phyloP scores from a whole-genome alignment of 176 grass and related monocot genomes.

The Lolium multiflorum region DNA sequence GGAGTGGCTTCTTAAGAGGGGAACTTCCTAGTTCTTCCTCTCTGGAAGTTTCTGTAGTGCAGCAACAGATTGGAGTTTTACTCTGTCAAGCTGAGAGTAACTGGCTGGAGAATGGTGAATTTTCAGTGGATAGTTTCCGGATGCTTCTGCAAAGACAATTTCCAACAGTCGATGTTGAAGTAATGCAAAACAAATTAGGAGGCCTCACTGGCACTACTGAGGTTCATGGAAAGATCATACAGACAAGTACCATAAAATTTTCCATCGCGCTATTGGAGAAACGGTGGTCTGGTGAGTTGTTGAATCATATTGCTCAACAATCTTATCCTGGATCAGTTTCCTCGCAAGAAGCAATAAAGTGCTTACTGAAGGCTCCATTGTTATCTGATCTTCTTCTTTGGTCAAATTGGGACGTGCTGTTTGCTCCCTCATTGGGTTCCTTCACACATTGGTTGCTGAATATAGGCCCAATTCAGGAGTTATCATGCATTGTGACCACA shows the following conservation, averaged over 20 bases:
- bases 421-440: slow-evolving; percentile 76
- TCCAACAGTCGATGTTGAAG: slow-evolving; percentile 55
- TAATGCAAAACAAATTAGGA: slow-evolving; percentile 40
- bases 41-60: slow-evolving; percentile 46
- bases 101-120: slow-evolving; percentile 36
- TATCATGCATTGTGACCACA: slow-evolving; percentile 73
- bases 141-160: slow-evolving; percentile 66
- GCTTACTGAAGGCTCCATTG: slow-evolving; percentile 72
- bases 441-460: slow-evolving; percentile 77
- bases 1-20: slow-evolving; percentile 44
- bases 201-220: slow-evolving; percentile 2
- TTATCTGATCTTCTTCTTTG: slow-evolving; percentile 76
- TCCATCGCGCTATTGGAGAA: slow-evolving; percentile 60
- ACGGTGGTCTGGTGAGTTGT: slow-evolving; percentile 27
- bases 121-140: slow-evolving; percentile 44
- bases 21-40: slow-evolving; percentile 41
- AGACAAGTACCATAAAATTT: slow-evolving; percentile 53
- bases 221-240: slow-evolving; percentile 39
- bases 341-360: slow-evolving; percentile 52
- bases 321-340: slow-evolving; percentile 45
- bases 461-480: slow-evolving; percentile 54
- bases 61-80: slow-evolving; percentile 53
- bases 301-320: slow-evolving; percentile 21
- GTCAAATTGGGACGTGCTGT: slow-evolving; percentile 83
- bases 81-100: slow-evolving; percentile 56